Conservation (phyloP, 352 stramenopile genomes). For the Hyaloperonospora brassicae region DNA sequence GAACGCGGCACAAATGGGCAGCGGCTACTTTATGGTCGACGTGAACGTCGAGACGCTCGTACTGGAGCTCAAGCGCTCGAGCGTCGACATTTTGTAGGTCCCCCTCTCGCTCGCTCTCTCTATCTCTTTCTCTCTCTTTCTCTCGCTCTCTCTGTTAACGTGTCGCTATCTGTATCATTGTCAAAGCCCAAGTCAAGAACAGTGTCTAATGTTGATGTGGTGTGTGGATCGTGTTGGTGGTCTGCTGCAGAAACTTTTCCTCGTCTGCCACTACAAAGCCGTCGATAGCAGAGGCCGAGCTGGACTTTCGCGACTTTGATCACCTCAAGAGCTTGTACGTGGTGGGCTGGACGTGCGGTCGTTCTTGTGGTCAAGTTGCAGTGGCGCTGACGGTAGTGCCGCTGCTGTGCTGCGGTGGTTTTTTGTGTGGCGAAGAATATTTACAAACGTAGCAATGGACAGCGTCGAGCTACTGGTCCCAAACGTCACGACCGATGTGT, state of each 20-base stretch:
- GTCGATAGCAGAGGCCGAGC: background rate
- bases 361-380: background rate
- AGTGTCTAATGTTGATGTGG: background rate
- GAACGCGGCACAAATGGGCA: background rate
- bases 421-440: background rate
- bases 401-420: background rate
- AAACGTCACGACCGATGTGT: constrained; percentile 4
- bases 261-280: background rate
- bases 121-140: background rate
- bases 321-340: constrained; percentile 4
- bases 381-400: background rate
- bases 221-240: background rate
- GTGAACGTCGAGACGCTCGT: constrained; percentile 1
- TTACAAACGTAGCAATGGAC: constrained; percentile 1
- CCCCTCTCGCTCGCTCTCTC: too few relatives aligned
- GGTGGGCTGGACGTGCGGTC: too few relatives aligned
- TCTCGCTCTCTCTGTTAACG: too few relatives aligned
- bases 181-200: background rate
- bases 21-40: constrained; percentile 2
- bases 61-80: constrained; percentile 3
- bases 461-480: constrained; percentile 2
- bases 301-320: constrained; percentile 2
- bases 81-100: constrained; percentile 8
- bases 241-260: background rate
- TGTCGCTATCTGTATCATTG: background rate